These are phyloP conservation scores for Allium cepa DNA, from an alignment of 106 monocot genomes.

Conservation along the genomic window DNA sequence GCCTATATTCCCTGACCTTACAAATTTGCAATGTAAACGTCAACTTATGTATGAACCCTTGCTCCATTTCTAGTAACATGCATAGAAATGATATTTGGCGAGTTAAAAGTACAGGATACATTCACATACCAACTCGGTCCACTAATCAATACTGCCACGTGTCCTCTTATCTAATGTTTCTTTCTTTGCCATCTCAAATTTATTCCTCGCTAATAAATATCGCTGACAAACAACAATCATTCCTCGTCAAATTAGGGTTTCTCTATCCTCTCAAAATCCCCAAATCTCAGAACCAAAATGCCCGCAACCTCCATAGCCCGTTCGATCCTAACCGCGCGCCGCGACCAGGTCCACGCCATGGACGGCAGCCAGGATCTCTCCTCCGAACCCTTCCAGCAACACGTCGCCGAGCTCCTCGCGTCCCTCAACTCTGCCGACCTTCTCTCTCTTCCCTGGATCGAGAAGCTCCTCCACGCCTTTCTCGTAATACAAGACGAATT, in stretches of 20 bases:
- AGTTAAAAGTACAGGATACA: no score
- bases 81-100: no score
- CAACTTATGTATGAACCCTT: no score
- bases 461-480: constrained; percentile 59
- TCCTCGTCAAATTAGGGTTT: background rate
- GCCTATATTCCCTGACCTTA: no score
- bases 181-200: no score
- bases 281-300: constrained; percentile 32
- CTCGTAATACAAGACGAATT: constrained; percentile 59
- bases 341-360: constrained; percentile 32
- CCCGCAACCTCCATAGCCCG: constrained; percentile 46
- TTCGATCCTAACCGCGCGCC: constrained; percentile 42
- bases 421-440: constrained; percentile 28
- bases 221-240: background rate
- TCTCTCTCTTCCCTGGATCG: constrained; percentile 60
- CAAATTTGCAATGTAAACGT: no score
- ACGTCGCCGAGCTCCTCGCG: constrained; percentile 30
- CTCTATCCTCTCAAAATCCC: background rate
- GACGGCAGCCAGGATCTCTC: constrained; percentile 26
- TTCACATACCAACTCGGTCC: no score
- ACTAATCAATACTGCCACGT: no score
- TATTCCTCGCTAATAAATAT: no score
- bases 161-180: no score
- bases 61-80: no score
- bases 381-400: constrained; percentile 60